Base-by-base conservation (phyloP, 2,329 filamentous ascomycete genomes). In the Cladophialophora chaetospira region DNA sequence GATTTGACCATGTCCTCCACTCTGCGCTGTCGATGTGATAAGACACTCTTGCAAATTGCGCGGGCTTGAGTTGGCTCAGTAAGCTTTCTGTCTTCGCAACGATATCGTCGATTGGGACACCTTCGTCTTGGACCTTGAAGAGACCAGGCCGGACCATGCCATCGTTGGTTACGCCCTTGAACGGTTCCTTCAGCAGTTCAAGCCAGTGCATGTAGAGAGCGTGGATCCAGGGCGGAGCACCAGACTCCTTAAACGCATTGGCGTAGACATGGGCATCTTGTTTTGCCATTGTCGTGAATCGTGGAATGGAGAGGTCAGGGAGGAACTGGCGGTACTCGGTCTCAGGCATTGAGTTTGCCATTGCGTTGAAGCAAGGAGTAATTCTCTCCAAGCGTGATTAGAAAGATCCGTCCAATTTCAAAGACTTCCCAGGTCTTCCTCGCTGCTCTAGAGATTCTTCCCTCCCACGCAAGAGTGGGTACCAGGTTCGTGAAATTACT, bases 1-100 rank as follows among this genome's bases (percentile, higher is more conserved):
- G 88, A 68, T 91, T 91, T 5, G 79, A 82, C 82, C 82, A 84
- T 9, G 86, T 83, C 45, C 88, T 82, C 87, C 87, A 91, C 67
- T 89, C 84, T 1, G 82, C 82, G 1, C 85, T 84, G 72, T 89
- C 84, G 61, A 91, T 79, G 66, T 88, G 84, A 65, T 87, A 82
- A 29, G 71, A 71, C 0, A 85, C 68, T 25, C 73, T 73, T 15
- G 75, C 61, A 43, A 71, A 75, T 65, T 88, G 80, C 8, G 75
- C 72, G 0, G 75, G 69, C 13, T 75, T 72, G 13, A 88, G 71
- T 2, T 74, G 69, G 1, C 66, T 60, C 0, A 85, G 66, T 1
- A 87, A 68, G 0, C 67, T 54, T 2, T 80, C 68, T 0, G 82
- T 76, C 0, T 82, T 77, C 0, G 73, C 58, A 9, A 84, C 80